Percentiles rank a stretch among this genome's conserved stretches.
Evolutionary conservation across 345 rosid species (phyloP).

Genomic region (Cardamine resedifolia): DNA sequence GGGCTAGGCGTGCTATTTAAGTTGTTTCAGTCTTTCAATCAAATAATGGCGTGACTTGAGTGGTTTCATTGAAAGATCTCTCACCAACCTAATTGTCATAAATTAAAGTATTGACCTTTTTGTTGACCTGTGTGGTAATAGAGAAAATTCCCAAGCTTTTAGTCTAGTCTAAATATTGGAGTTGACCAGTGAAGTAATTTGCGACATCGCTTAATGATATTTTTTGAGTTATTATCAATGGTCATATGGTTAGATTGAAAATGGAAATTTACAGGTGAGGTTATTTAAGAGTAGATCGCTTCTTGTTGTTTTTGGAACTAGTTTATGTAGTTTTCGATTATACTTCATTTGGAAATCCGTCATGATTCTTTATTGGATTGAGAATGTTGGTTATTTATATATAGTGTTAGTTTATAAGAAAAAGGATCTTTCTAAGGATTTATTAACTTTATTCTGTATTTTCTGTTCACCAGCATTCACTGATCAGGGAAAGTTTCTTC

Average conservation of each 20-base stretch:
- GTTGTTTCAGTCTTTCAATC: constrained; percentile 39
- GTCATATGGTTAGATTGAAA: not conserved
- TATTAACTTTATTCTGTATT: not conserved
- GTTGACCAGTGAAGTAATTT: not conserved
- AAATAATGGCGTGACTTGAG: constrained; percentile 11
- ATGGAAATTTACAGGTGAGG: not conserved
- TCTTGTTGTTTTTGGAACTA: not conserved
- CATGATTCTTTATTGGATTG: not conserved
- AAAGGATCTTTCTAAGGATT: not conserved
- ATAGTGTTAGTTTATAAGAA: too few species aligned
- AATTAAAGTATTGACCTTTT: constrained; percentile 30
- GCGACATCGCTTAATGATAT: not conserved
- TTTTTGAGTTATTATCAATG: not conserved
- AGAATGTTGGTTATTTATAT: not conserved
- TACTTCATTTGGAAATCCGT: not conserved
- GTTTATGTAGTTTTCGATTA: not conserved
- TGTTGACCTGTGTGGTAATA: constrained; percentile 3
- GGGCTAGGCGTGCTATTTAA: constrained; percentile 28
- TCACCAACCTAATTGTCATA: constrained; percentile 17
- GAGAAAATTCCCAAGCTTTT: not conserved
- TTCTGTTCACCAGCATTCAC: constrained; percentile 53
- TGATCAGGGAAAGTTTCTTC: constrained; percentile 88
- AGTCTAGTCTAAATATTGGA: not conserved
- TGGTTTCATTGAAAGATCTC: constrained; percentile 22
- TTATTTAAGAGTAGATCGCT: not conserved